Evolutionary conservation across 768 basidiomycete genomes (phyloP), one percentile per base, ranked within the genome.

Genomic region (Roridomyces roridus): DNA sequence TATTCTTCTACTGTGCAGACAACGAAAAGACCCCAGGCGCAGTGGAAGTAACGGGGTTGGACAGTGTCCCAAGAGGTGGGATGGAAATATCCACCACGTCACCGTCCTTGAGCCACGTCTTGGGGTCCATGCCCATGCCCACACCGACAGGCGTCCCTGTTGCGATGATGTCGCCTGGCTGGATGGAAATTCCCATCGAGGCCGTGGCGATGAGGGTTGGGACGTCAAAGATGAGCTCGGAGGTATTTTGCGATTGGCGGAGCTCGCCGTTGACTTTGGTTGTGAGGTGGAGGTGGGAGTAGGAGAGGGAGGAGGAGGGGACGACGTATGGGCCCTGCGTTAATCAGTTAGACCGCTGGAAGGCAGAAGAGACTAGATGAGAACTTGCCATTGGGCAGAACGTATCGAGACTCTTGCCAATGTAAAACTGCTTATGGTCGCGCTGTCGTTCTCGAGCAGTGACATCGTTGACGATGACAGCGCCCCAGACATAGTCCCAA

Each of bases 171-270:
- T 63, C 62, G 8, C 62, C 62, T 6, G 62, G 62, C 24, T 63
- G 62, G 9, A 63, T 44, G 17, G 62, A 63, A 24, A 63, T 60
- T 1, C 62, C 62, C 62, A 63, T 51, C 15, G 58, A 59, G 23
- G 48, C 55, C 23, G 62, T 63, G n/a, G 47, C 36, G 40, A 63
- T 46, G 31, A 63, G 62, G 3, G 58, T 63, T 31, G 62, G 62
- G 20, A 63, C 46, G 40, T 63, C 62, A 43, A 63, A 63, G 49
- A 59, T 63, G 39, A 63, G 62, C 55, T 63, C 62, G 4, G 62
- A 52, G n/a, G 62, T 63, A 51, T 60, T 63, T 58, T 63, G 62
- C 29, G 62, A 63, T 51, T 63, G 62, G 14, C 62, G 62, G 8
- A 63, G 40, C n/a, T 56, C 36, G 17, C 62, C 62, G 55, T 63